These are phyloP conservation scores for Turnera subulata DNA, from an alignment of 345 rosid species.

Conservation along the genomic window DNA sequence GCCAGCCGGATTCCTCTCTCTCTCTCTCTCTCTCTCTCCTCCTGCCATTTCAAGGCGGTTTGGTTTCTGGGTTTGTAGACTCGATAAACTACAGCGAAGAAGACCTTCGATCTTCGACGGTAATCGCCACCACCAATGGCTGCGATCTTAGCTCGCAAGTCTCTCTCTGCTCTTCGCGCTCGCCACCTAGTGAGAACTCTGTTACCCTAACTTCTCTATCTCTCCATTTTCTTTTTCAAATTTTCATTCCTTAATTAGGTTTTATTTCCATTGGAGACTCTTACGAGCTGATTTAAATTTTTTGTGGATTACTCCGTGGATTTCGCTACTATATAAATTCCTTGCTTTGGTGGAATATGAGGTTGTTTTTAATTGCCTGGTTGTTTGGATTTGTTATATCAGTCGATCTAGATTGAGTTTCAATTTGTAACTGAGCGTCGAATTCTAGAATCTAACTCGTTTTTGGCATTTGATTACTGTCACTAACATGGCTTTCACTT, in stretches of 20 bases:
- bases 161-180: slow-evolving; percentile 57
- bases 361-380: no score
- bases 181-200: slow-evolving; percentile 51
- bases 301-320: no score
- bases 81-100: background rate
- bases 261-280: no score
- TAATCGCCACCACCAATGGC: slow-evolving; percentile 38
- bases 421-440: no score
- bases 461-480: background rate
- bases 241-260: background rate
- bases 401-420: no score
- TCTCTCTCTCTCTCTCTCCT: no score
- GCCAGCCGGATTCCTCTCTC: no score
- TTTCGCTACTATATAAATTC: no score
- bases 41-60: slow-evolving; percentile 5
- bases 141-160: slow-evolving; percentile 78
- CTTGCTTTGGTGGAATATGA: no score
- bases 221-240: background rate
- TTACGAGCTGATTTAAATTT: no score
- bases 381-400: no score
- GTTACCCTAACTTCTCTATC: slow-evolving; percentile 8
- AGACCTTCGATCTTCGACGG: background rate
- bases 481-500: background rate
- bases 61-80: background rate
- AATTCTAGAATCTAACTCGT: no score